A percentile compares a stretch with the other conserved stretches of the same genome.
Evolutionary conservation across 2,329 filamentous ascomycete genomes (phyloP).

Genomic region (Mycosphaerella arachidis): DNA sequence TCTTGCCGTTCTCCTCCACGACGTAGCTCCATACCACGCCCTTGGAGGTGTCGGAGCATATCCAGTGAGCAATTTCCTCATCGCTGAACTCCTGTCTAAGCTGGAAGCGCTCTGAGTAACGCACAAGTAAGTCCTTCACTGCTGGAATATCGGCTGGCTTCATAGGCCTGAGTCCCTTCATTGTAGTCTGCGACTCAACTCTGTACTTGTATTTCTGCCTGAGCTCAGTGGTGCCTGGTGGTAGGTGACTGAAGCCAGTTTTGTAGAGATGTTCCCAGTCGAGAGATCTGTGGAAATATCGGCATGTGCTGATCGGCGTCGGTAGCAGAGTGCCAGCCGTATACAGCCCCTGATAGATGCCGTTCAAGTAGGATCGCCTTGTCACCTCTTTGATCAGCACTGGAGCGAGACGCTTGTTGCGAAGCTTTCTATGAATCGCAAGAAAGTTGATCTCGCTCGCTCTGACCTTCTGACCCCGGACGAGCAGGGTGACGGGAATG

Average conservation of each 20-base stretch:
- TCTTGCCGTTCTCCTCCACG: conserved; percentile 69
- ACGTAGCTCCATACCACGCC: conserved; percentile 94
- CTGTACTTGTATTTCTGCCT: conserved; percentile 84
- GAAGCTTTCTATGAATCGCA: conserved; percentile 95
- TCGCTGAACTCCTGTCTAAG: conserved; percentile 76
- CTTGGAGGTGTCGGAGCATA: conserved; percentile 68
- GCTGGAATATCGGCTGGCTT: conserved; percentile 70
- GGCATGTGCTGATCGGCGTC: conserved; percentile 84
- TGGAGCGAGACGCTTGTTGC: conserved; percentile 84
- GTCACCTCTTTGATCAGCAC: conserved; percentile 98
- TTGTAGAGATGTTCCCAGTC: conserved; percentile 97
- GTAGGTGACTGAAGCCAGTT: conserved; percentile 87
- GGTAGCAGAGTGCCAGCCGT: conserved; percentile 89
- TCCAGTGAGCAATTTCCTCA: conserved; percentile 84
- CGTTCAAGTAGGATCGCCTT: conserved; percentile 77
- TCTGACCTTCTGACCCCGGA: conserved; percentile 69
- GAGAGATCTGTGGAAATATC: conserved; percentile 90
- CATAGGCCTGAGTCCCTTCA: conserved; percentile 75
- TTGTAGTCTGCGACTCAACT: conserved; percentile 64
- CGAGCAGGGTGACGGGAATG: conserved; percentile 76
- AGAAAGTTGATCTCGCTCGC: conserved; percentile 97
- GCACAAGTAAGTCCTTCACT: conserved; percentile 68
- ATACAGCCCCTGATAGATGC: conserved; percentile 92
- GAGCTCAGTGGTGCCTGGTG: conserved; percentile 73
- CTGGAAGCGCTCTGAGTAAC: conserved; percentile 75